Percentiles rank a stretch among this genome's conserved stretches.
Conservation (phyloP, 129 eudicot species). For the Deinandra increscens region DNA sequence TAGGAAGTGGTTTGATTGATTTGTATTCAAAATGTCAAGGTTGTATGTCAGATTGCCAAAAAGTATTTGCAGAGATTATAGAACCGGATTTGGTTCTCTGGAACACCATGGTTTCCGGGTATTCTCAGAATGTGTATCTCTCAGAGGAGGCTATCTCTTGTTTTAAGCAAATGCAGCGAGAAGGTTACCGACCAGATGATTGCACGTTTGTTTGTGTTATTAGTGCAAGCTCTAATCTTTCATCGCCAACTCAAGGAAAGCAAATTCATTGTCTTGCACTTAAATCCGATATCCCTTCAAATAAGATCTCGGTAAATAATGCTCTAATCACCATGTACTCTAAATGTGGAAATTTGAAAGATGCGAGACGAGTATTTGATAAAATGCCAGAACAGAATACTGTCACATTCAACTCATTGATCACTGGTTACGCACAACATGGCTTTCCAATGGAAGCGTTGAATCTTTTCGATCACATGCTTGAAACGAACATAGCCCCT, state of each 20-base stretch:
- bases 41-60: constrained; percentile 43
- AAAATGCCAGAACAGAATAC: constrained; percentile 65
- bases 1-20: constrained; percentile 77
- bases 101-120: constrained; percentile 81
- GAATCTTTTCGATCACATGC: constrained; percentile 55
- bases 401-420: constrained; percentile 58
- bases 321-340: constrained; percentile 79
- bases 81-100: constrained; percentile 64
- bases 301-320: constrained; percentile 58
- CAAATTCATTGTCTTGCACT: constrained; percentile 65
- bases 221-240: constrained; percentile 62
- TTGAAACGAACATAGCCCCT: constrained; percentile 39
- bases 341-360: constrained; percentile 71
- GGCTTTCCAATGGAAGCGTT: constrained; percentile 57
- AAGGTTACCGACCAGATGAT: constrained; percentile 74
- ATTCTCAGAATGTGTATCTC: constrained; percentile 57
- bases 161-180: constrained; percentile 54
- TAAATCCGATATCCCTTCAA: constrained; percentile 66
- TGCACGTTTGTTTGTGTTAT: constrained; percentile 75
- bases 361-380: constrained; percentile 58
- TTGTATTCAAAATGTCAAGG: constrained; percentile 63
- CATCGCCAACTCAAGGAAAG: constrained; percentile 73
- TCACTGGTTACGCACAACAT: constrained; percentile 71
- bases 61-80: constrained; percentile 57
- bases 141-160: constrained; percentile 63